Percentiles rank a stretch among this genome's conserved stretches.
Evolutionary conservation across 176 grass and related monocot genomes (phyloP).

Genomic region (Typha latifolia): DNA sequence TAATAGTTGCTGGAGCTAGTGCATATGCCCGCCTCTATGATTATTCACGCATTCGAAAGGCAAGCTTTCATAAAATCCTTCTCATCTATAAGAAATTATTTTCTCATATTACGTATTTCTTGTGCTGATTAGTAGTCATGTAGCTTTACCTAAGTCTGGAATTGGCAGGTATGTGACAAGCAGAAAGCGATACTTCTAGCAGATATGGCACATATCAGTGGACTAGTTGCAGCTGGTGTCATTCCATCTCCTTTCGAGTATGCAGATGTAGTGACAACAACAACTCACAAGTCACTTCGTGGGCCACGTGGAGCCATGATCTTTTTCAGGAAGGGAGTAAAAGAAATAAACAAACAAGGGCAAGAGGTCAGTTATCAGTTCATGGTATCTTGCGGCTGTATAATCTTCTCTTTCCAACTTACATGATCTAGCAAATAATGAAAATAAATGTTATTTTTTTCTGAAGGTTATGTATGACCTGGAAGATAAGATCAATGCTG

Average conservation of each 20-base stretch:
- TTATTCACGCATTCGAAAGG: conserved; percentile 83
- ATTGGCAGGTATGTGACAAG: conserved; percentile 86
- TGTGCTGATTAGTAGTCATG: conserved; percentile 10
- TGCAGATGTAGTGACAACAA: conserved; percentile 96
- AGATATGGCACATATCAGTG: conserved; percentile 99
- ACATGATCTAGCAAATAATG: not conserved
- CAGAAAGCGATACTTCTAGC: conserved; percentile 96
- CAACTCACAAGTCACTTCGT: conserved; percentile 97
- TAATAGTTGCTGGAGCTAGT: conserved; percentile 96
- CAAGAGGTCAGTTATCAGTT: conserved; percentile 41
- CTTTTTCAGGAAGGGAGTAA: conserved; percentile 91
- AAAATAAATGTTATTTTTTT: conserved; percentile 11
- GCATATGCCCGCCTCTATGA: conserved; percentile 96
- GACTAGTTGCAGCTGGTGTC: conserved; percentile 83
- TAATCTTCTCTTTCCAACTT: not conserved
- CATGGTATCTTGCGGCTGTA: not conserved
- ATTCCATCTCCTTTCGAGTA: conserved; percentile 96
- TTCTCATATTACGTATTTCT: not conserved
- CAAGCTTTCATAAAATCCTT: conserved; percentile 21
- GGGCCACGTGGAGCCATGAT: conserved; percentile 99
- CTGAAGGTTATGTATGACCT: conserved; percentile 79
- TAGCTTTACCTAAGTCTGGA: conserved; percentile 16
- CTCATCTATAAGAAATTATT: not conserved
- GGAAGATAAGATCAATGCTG: conserved; percentile 95
- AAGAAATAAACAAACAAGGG: conserved; percentile 95